Evolutionary conservation across 2,329 filamentous ascomycete species (phyloP), one percentile per base, ranked within the genome.

Genomic region (Penicillium sp.): DNA sequence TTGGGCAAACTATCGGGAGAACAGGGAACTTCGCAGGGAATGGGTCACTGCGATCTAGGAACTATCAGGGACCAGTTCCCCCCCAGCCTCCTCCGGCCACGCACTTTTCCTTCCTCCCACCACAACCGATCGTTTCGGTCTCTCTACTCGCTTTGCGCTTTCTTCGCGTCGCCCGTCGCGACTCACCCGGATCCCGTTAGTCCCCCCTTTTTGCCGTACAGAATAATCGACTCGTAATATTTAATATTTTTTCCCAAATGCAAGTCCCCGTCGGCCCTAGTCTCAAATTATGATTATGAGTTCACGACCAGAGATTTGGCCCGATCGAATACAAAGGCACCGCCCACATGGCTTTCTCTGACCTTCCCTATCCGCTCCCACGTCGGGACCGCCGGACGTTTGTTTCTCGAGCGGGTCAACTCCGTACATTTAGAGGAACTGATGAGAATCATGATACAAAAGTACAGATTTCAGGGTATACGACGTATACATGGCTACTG

Each of bases 151-250:
- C 28, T 35, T 11, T 30, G 22, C 28, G 22, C 48, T 25, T 53
- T 19, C 37, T 42, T 53, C 37, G 51, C 51, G 51, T 53, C 51
- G 14, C 22, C 40, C 53, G 49, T 52, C 51, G 51, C 51, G 51
- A 40, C 55, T 54, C 35, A 28, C 52, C 52, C 52, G n/a, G 16
- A 42, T 42, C 13, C 4, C 42, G 51, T 53, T 42, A 42, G 51
- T 53, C 3, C 51, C 52, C 63, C 63, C 63, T 40, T 61, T 62
- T 64, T 63, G 61, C 59, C 59, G 55, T 65, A 68, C 63, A 53
- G 25, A 67, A 65, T 22, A 22, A 63, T 69, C 63, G 66, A 68
- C 66, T 63, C 60, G 64, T 68, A 67, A 66, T 63, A 63, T 55
- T 11, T 6, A 13, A 33, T 33, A 33, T 33, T 22, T 22, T 22